Conservation (phyloP, 345 rosid species). For the Pelargonium nanum region DNA sequence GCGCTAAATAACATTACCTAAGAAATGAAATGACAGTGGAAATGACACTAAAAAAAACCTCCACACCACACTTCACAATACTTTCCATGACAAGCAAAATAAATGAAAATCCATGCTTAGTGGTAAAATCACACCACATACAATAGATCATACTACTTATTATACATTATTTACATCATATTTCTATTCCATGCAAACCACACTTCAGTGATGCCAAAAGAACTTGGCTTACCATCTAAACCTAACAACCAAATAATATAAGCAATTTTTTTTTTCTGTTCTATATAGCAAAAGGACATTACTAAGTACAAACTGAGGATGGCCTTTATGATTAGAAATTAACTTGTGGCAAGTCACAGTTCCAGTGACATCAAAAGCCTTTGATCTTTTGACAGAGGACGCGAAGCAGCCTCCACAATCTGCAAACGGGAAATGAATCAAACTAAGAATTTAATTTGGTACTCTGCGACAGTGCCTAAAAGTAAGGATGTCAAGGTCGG, state of each 20-base stretch:
- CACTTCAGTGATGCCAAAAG: neutral
- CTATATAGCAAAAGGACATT: too few species aligned
- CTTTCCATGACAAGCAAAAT: too few species aligned
- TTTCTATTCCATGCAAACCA: neutral
- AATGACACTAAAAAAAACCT: too few species aligned
- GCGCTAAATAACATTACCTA: too few species aligned
- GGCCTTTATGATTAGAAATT: neutral
- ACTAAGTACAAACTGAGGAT: neutral
- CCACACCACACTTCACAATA: too few species aligned
- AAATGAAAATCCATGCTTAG: too few species aligned
- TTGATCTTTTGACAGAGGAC: slow-evolving; percentile 9
- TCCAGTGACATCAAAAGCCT: slow-evolving; percentile 19
- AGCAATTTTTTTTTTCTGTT: neutral
- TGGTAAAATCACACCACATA: too few species aligned
- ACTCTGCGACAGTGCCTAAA: too few species aligned
- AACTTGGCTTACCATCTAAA: neutral
- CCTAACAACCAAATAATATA: neutral
- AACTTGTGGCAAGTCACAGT: slow-evolving; percentile 5
- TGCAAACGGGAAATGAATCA: neutral
- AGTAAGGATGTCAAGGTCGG: too few species aligned
- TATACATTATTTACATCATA: neutral
- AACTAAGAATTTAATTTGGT: neutral
- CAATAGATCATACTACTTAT: neutral
- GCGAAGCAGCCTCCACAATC: slow-evolving; percentile 13
- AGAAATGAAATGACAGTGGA: too few species aligned